A percentile compares a stretch with the other conserved stretches of the same genome.
phyloP scores from a whole-genome alignment of 2,329 filamentous ascomycete genomes.

The Colletotrichum lindemuthianum region DNA sequence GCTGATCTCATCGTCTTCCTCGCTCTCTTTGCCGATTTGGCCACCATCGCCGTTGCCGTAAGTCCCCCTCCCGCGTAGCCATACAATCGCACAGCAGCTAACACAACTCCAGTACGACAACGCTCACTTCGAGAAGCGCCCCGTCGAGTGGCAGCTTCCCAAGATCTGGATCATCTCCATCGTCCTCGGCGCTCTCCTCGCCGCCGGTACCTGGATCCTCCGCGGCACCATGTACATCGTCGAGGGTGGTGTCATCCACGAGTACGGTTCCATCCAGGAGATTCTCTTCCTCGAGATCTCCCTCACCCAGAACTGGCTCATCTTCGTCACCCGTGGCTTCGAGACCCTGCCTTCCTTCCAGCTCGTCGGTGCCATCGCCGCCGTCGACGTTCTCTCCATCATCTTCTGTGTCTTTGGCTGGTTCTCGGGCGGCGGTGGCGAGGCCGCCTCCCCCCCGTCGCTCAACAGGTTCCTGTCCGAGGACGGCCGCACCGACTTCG shows the following conservation, averaged over 20 bases:
- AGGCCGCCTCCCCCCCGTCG: conserved; percentile 43
- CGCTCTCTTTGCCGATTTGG: conserved; percentile 81
- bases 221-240: conserved; percentile 75
- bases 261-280: conserved; percentile 79
- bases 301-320: conserved; percentile 81
- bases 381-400: conserved; percentile 77
- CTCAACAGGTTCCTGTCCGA: conserved; percentile 47
- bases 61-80: background rate
- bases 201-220: conserved; percentile 77
- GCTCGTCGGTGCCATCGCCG: conserved; percentile 75
- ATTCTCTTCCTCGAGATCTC: conserved; percentile 80
- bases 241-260: conserved; percentile 78
- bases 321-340: conserved; percentile 79
- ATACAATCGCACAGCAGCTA: background rate
- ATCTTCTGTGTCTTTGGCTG: conserved; percentile 81
- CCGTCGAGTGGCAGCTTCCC: conserved; percentile 82
- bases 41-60: conserved; percentile 76
- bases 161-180: conserved; percentile 84
- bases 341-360: conserved; percentile 81
- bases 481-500: conserved; percentile 58
- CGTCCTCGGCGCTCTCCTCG: conserved; percentile 74
- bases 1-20: conserved; percentile 82
- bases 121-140: conserved; percentile 77
- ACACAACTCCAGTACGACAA: conserved; percentile 68
- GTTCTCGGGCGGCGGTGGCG: conserved; percentile 64